Percentiles rank a stretch among this genome's conserved stretches.
phyloP scores from a whole-genome alignment of 768 basidiomycete species.

The Termitomyces sp. region DNA sequence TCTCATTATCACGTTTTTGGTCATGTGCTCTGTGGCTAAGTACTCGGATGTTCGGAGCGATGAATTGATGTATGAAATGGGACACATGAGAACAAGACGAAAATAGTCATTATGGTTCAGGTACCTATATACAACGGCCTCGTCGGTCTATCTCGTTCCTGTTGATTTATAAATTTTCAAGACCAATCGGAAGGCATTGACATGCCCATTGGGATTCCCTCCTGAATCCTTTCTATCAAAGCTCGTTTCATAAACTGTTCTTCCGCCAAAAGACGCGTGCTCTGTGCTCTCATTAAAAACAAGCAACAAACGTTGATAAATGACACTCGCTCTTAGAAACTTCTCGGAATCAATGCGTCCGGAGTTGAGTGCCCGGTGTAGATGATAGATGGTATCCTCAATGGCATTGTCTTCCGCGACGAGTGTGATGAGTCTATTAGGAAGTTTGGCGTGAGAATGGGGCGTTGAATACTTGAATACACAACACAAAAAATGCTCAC shows the following conservation, averaged over 20 bases:
- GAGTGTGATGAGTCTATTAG: slow-evolving; percentile 78
- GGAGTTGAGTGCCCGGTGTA: slow-evolving; percentile 87
- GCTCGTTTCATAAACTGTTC: slow-evolving; percentile 98
- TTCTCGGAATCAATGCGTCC: slow-evolving; percentile 92
- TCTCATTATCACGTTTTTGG: not conserved
- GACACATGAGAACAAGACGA: slow-evolving; percentile 17
- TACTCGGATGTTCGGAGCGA: not conserved
- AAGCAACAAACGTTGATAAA: slow-evolving; percentile 5
- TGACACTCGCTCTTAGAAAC: slow-evolving; percentile 74
- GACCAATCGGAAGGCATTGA: slow-evolving; percentile 35
- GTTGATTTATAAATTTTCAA: slow-evolving; percentile 14
- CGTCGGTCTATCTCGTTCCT: slow-evolving; percentile 1
- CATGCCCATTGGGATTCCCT: slow-evolving; percentile 48
- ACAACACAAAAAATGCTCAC: slow-evolving; percentile 40
- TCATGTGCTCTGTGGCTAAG: not conserved
- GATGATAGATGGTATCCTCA: slow-evolving; percentile 96
- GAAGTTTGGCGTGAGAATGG: slow-evolving; percentile 3
- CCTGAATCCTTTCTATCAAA: slow-evolving; percentile 85
- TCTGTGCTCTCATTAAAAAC: slow-evolving; percentile 35
- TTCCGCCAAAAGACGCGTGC: slow-evolving; percentile 81
- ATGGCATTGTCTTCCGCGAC: slow-evolving; percentile 99
- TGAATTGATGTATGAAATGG: not conserved
- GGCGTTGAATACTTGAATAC: slow-evolving; percentile 1
- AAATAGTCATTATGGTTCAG: slow-evolving; percentile 29
- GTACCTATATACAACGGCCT: not conserved